Percentiles rank a stretch among this genome's conserved stretches.
phyloP scores from a whole-genome alignment of 441 rosid species.

The Brassica hybrid region DNA sequence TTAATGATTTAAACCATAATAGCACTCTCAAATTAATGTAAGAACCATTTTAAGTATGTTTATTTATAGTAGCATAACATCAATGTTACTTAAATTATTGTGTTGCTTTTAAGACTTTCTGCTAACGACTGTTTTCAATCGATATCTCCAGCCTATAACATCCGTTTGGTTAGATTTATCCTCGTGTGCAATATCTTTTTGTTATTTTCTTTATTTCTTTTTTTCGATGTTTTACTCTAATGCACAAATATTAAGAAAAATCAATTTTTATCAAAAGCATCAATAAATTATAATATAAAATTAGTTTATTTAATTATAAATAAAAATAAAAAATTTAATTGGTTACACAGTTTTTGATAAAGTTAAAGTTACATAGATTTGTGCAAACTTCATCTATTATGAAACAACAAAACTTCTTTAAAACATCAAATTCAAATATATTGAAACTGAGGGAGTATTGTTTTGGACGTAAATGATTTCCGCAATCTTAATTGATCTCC shows the following conservation, averaged over 20 bases:
- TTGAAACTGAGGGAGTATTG: background rate
- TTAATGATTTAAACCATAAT: background rate
- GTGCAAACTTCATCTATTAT: too few species aligned
- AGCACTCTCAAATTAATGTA: slow-evolving; percentile 2
- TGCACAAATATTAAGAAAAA: too few species aligned
- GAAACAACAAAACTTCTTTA: too few species aligned
- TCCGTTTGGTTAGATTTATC: slow-evolving; percentile 40
- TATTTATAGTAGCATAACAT: too few species aligned
- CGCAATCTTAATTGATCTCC: slow-evolving; percentile 33
- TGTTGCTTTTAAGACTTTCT: slow-evolving; percentile 27
- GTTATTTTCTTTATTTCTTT: background rate
- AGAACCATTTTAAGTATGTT: slow-evolving; percentile 3
- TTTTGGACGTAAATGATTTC: slow-evolving; percentile 22
- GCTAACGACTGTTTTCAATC: slow-evolving; percentile 3
- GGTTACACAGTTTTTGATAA: too few species aligned
- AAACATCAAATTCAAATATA: too few species aligned
- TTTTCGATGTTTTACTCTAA: too few species aligned
- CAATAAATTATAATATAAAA: too few species aligned
- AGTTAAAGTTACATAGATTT: too few species aligned
- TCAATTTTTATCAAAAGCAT: too few species aligned
- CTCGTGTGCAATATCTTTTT: slow-evolving; percentile 41
- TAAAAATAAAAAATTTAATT: too few species aligned
- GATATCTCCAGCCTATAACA: slow-evolving; percentile 41
- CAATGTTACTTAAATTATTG: slow-evolving; percentile 12
- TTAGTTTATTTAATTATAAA: too few species aligned